Conservation (phyloP, 495 filamentous ascomycete species). For the Parmelia sp. region DNA sequence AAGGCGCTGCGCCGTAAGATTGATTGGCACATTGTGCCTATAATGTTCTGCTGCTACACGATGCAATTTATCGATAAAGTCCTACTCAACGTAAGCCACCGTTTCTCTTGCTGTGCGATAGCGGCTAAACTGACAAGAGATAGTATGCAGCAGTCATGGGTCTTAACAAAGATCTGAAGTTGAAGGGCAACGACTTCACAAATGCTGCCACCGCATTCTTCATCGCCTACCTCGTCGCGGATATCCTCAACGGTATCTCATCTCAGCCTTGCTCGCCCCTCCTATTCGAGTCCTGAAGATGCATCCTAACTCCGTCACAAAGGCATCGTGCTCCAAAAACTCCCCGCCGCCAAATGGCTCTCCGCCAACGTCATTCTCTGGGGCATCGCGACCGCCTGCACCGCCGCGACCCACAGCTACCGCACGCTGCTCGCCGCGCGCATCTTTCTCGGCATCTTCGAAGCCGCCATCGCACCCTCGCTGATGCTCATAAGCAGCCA, state of each 20-base stretch:
- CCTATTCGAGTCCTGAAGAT: not conserved
- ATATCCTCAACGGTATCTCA: constrained; percentile 45
- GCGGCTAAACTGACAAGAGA: not conserved
- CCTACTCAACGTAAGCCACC: constrained; percentile 47
- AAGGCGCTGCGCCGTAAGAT: constrained; percentile 42
- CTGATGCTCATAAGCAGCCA: constrained; percentile 44
- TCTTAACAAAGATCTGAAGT: constrained; percentile 41
- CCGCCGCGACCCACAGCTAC: constrained; percentile 49
- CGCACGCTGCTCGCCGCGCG: constrained; percentile 40
- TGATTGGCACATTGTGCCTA: constrained; percentile 49
- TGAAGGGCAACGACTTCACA: constrained; percentile 49
- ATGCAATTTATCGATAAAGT: constrained; percentile 66
- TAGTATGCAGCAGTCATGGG: constrained; percentile 57
- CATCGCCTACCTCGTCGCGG: constrained; percentile 49
- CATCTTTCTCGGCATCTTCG: constrained; percentile 58
- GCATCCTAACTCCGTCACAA: not conserved
- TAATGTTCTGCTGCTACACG: constrained; percentile 57
- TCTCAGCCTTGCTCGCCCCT: constrained; percentile 3
- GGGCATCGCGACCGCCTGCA: constrained; percentile 53
- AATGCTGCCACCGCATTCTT: constrained; percentile 51
- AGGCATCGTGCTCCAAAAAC: constrained; percentile 42
- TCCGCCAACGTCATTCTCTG: constrained; percentile 49
- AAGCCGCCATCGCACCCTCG: constrained; percentile 56
- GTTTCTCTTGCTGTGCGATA: not conserved
- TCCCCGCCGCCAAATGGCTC: constrained; percentile 53